Base-by-base conservation (phyloP, 768 basidiomycete species). In the Termitomyces sp. region DNA sequence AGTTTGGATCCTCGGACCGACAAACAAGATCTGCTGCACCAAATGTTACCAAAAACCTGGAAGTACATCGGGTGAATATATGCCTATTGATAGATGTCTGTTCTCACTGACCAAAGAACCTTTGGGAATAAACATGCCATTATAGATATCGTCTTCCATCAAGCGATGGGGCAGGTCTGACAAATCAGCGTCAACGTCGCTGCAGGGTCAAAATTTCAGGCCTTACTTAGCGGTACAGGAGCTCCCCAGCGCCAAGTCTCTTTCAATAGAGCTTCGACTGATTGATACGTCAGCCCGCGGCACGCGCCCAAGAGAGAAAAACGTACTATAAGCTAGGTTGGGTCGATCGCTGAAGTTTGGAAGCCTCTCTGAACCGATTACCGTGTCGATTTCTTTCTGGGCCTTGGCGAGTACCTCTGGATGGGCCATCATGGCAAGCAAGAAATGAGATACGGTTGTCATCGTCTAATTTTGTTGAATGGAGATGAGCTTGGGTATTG, bases 61-160 rank as follows among this genome's bases (percentile, higher is more conserved):
- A 37, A 50, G 10, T 8, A 43, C 17, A 37, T 62, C 37, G 40
- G 27, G 54, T 62, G 23, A 59, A 52, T 19, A 55, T 34, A 41
- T n/a, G n/a, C 44, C 38, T 37, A 42, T 21, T 23, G 14, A 46
- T 56, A 61, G 43, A 34, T 14, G 46, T 38, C n/a, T 2, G 17
- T 25, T 46, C 4, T 27, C n/a, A 63, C 75, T 54, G 49, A 82
- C 82, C 61, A 86, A 66, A 4, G 86, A 78, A 12, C 87, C 87
- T 65, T 84, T 82, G 32, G 86, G 85, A 50, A 89, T 81, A 54
- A 76, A 73, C 73, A 77, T 76, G 11, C 78, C 82, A 45, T 68
- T 68, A 65, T 87, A 89, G 38, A 83, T 68, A 63, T 89, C 85
- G 60, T 88, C 83, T 65, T 86, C 80, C 74, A 78, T 84, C 63